Conservation (phyloP, 176 grass and related monocot genomes). For the Oryza brachyantha region DNA sequence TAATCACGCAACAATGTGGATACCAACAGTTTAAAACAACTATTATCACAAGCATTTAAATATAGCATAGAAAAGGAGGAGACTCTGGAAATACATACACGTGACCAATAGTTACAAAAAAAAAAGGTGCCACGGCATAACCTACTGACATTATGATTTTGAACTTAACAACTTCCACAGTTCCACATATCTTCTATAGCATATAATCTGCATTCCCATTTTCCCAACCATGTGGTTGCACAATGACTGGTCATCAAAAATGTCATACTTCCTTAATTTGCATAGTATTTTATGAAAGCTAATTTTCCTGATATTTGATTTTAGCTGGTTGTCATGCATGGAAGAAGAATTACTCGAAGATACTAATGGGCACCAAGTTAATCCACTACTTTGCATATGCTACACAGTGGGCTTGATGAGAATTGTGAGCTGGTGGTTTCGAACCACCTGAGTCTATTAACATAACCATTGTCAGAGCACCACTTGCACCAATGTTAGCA, state of each 20-base stretch:
- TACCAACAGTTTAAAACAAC: neutral
- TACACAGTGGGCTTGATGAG: neutral
- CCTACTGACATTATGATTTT: neutral
- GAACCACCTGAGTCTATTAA: neutral
- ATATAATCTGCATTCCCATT: conserved; percentile 11
- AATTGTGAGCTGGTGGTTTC: neutral
- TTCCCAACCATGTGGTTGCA: neutral
- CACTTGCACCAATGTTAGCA: neutral
- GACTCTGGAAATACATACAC: neutral
- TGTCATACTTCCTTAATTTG: neutral
- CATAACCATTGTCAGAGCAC: neutral
- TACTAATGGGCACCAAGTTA: neutral
- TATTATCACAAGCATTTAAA: neutral
- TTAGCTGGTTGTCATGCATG: neutral
- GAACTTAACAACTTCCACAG: neutral
- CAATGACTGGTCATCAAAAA: neutral
- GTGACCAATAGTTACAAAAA: neutral
- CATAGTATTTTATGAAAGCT: neutral
- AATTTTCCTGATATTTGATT: conserved; percentile 11
- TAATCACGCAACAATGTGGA: neutral
- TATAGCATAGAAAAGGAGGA: conserved; percentile 1
- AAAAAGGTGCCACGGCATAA: neutral
- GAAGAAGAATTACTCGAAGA: neutral
- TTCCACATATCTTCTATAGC: neutral
- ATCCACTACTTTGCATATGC: neutral